Conservation (phyloP, 495 filamentous ascomycete genomes). For the Immersiella caudata region DNA sequence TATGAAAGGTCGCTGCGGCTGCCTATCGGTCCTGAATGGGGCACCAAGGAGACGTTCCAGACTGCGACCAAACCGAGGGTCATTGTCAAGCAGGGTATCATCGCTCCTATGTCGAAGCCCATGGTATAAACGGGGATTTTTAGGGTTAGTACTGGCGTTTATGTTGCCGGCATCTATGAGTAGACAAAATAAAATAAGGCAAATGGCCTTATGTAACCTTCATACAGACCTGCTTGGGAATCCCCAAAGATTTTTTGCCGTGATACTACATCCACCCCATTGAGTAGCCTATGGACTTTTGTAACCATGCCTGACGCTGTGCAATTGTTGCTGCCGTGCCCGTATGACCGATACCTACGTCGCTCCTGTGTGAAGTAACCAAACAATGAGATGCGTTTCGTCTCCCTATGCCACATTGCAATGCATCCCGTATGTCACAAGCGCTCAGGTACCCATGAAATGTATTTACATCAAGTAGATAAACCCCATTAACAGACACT, state of each 20-base stretch:
- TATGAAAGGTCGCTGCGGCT: slow-evolving; percentile 88
- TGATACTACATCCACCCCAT: neutral
- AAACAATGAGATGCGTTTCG: neutral
- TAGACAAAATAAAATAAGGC: slow-evolving; percentile 19
- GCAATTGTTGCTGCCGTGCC: neutral
- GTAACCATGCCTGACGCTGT: neutral
- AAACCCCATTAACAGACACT: neutral
- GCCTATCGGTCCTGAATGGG: slow-evolving; percentile 92
- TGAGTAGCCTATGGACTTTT: neutral
- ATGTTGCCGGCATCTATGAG: slow-evolving; percentile 8
- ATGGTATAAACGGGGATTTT: slow-evolving; percentile 44
- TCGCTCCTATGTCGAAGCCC: slow-evolving; percentile 84
- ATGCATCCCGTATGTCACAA: neutral
- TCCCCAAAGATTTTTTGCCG: neutral
- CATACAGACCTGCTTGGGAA: too few relatives aligned
- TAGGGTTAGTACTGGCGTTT: neutral
- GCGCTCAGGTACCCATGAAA: neutral
- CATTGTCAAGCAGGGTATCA: slow-evolving; percentile 89
- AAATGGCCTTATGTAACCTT: neutral
- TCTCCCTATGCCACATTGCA: slow-evolving; percentile 1
- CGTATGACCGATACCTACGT: neutral
- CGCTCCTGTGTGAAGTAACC: neutral
- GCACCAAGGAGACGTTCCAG: slow-evolving; percentile 91
- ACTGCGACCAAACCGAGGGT: slow-evolving; percentile 86
- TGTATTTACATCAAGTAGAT: slow-evolving; percentile 3